Conservation (phyloP, 352 stramenopile species). For the Phytophthora boehmeriae region DNA sequence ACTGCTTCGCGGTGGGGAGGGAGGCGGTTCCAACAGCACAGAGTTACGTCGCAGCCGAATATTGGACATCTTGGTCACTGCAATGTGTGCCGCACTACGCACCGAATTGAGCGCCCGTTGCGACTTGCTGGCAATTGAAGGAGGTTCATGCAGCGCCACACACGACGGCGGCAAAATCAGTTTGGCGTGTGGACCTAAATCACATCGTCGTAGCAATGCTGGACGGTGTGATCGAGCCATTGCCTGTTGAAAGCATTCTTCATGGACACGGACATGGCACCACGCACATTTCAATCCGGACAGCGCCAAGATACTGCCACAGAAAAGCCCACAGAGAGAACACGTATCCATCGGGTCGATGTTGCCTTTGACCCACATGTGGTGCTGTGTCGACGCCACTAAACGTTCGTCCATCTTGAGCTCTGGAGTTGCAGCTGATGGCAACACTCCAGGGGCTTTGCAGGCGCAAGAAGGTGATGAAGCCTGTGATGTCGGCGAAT, state of each 20-base stretch:
- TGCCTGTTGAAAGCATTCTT: constrained; percentile 70
- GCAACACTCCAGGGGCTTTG: constrained; percentile 25
- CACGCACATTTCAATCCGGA: constrained; percentile 83
- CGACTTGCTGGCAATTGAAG: constrained; percentile 51
- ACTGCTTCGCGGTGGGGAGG: constrained; percentile 23
- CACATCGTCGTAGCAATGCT: constrained; percentile 56
- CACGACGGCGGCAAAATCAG: constrained; percentile 69
- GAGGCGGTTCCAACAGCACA: constrained; percentile 9
- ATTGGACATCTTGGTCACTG: constrained; percentile 76
- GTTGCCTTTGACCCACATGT: constrained; percentile 86
- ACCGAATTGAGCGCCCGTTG: constrained; percentile 76
- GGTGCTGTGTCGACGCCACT: constrained; percentile 20
- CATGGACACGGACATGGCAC: constrained; percentile 82
- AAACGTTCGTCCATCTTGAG: constrained; percentile 10
- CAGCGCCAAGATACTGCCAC: constrained; percentile 79
- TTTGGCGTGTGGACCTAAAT: constrained; percentile 70
- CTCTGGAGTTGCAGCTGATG: constrained; percentile 21
- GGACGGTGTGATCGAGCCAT: constrained; percentile 34
- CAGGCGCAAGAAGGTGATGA: constrained; percentile 21
- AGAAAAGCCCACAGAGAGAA: constrained; percentile 78
- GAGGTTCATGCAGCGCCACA: constrained; percentile 49
- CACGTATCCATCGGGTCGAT: constrained; percentile 86
- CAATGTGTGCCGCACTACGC: constrained; percentile 63
- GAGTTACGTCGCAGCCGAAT: constrained; percentile 57
- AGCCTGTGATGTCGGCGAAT: background rate